Conservation (phyloP, 2,329 filamentous ascomycete species). For the Ophiostoma perfectum region DNA sequence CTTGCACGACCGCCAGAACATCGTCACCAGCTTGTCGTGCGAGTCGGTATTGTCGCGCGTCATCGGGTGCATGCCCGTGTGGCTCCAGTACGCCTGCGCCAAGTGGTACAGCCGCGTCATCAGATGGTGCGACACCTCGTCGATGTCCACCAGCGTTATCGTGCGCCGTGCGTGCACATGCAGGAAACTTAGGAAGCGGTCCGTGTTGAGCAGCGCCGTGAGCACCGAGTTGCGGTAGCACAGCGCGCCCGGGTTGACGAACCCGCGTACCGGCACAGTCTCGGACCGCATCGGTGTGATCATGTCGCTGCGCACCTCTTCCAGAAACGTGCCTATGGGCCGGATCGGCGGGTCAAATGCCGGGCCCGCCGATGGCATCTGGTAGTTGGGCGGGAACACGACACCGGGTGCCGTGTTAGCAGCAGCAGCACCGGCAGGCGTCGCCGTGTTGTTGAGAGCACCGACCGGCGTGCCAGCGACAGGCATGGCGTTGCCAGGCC, state of each 20-base stretch:
- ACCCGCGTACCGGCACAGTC: slow-evolving; percentile 13
- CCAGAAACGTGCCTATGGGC: slow-evolving; percentile 16
- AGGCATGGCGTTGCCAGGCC: background rate
- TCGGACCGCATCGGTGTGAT: slow-evolving; percentile 14
- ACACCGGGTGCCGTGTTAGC: background rate
- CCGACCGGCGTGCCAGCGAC: background rate
- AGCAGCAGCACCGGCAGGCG: background rate
- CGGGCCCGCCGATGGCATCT: slow-evolving; percentile 20
- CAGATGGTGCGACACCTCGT: slow-evolving; percentile 18
- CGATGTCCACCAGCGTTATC: background rate
- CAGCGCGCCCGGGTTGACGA: slow-evolving; percentile 21
- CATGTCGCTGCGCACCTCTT: slow-evolving; percentile 20
- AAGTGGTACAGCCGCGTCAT: slow-evolving; percentile 24
- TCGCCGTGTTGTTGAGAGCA: background rate
- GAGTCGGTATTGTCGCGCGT: background rate
- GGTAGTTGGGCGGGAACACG: background rate
- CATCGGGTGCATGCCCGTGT: slow-evolving; percentile 17
- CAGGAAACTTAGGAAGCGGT: slow-evolving; percentile 23
- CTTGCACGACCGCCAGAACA: slow-evolving; percentile 24
- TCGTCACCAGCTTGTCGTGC: slow-evolving; percentile 14
- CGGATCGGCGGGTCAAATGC: slow-evolving; percentile 11
- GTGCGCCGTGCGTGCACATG: slow-evolving; percentile 15
- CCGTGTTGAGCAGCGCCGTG: slow-evolving; percentile 23
- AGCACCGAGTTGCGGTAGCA: slow-evolving; percentile 27
- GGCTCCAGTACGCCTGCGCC: slow-evolving; percentile 24